phyloP scores from a whole-genome alignment of 2,329 filamentous ascomycete genomes.

The Pseudocercospora fuligena region DNA sequence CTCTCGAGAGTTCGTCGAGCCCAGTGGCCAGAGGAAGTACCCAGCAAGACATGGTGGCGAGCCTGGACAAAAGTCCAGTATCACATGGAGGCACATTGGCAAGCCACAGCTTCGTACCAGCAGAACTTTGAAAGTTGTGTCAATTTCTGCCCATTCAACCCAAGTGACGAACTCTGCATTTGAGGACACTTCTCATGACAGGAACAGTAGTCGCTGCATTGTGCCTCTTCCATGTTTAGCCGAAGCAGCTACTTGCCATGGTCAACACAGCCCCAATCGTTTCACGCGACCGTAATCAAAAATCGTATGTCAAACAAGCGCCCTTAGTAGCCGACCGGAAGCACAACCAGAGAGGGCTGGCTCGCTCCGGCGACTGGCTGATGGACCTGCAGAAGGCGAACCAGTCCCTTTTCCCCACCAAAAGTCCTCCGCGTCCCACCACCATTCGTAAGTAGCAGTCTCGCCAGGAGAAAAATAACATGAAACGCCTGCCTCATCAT shows the following conservation, averaged over 20 bases:
- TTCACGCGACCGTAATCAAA: not conserved
- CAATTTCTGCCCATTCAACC: not conserved
- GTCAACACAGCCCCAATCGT: not conserved
- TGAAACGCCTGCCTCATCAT: slow-evolving; percentile 4
- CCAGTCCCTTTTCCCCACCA: slow-evolving; percentile 7
- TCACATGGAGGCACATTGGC: slow-evolving; percentile 6
- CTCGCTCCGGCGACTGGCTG: not conserved
- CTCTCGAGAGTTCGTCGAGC: not conserved
- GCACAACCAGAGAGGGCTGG: not conserved
- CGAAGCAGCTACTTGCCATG: not conserved
- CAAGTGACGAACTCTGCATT: too few relatives aligned
- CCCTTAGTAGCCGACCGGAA: not conserved
- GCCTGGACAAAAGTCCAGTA: slow-evolving; percentile 2
- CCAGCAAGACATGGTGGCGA: not conserved
- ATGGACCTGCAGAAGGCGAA: not conserved
- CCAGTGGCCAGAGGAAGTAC: not conserved
- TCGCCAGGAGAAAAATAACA: slow-evolving; percentile 1
- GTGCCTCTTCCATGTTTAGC: not conserved
- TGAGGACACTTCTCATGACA: too few relatives aligned
- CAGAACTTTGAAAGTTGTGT: not conserved
- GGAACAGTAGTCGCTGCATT: not conserved
- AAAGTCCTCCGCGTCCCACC: slow-evolving; percentile 7
- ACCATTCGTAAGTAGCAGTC: slow-evolving; percentile 6
- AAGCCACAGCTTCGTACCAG: not conserved
- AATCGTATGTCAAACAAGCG: slow-evolving; percentile 2